These are phyloP conservation scores for Triticum turgidum DNA, from an alignment of 176 grass and related monocot species.

Conservation along the genomic window DNA sequence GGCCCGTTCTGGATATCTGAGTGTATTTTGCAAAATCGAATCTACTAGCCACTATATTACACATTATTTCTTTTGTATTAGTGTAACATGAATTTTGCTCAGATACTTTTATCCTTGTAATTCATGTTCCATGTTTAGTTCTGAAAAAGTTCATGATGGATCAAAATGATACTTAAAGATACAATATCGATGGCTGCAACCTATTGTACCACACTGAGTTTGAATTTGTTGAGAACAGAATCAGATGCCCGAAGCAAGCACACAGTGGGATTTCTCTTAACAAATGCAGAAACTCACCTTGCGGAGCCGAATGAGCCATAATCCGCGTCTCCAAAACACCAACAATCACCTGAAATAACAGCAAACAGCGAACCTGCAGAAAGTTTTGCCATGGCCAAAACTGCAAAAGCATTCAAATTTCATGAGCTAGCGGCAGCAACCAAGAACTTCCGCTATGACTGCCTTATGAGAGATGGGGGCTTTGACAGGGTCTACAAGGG, in stretches of 20 bases:
- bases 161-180: conserved; percentile 7
- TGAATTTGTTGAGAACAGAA: conserved; percentile 6
- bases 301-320: conserved; percentile 13
- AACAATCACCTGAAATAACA: conserved; percentile 24
- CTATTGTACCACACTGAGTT: background rate
- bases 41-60: background rate
- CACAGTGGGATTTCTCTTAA: conserved; percentile 20
- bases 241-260: background rate
- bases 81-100: no score
- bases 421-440: conserved; percentile 72
- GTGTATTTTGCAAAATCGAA: background rate
- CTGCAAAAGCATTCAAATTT: conserved; percentile 58
- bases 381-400: conserved; percentile 36
- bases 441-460: conserved; percentile 54
- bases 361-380: conserved; percentile 27
- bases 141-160: background rate
- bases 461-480: no score
- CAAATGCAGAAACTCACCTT: conserved; percentile 14
- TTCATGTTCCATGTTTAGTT: background rate
- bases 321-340: conserved; percentile 12
- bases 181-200: background rate
- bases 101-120: background rate
- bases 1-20: background rate
- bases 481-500: conserved; percentile 57
- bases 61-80: background rate